Evolutionary conservation across 2,329 filamentous ascomycete species (phyloP), one percentile per base, ranked within the genome.

Genomic region (Ophiostoma fasciatum): DNA sequence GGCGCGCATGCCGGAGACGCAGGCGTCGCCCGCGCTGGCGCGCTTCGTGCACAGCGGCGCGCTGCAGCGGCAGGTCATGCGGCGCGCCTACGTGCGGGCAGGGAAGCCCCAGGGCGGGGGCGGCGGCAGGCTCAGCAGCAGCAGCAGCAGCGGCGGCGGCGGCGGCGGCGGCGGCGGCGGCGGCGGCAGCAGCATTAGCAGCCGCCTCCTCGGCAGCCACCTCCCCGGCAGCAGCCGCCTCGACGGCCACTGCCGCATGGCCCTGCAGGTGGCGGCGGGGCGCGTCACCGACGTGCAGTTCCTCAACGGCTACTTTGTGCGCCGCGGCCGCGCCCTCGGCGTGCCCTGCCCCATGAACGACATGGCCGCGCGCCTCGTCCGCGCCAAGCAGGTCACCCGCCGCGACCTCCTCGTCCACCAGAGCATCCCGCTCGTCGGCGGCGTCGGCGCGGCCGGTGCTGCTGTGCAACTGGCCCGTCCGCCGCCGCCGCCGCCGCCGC

Each of bases 291-390:
- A 94, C 48, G 71, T 94, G 28, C 73, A 87, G 31, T 93, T 78
- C 49, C 70, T 88, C 46, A 94, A 92, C 52, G 88, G 87, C 1
- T 98, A 88, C 59, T 79, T 98, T 41, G 66, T 92, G 22, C 66
- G 63, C 34, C 69, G 78, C 28, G 90, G 81, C 1, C 66, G 71
- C 47, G 71, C 82, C 51, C 49, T 87, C 41, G 82, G 82, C 2
- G 62, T 94, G n/a, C 62, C 71, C 34, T 76, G 76, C 48, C 71
- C 74, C 10, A 63, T 78, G 42, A 90, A 93, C 51, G 75, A 77
- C 47, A 68, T 82, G 63, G 61, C 92, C 28, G 61, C 79, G 53
- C 63, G 76, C 36, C 58, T 85, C 58, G 75, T 94, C 33, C 74
- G 80, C 50, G 81, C 74, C 18, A 88, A 81, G 60, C 59, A 67